Conservation (phyloP, 768 basidiomycete genomes). For the Rhodotorula toruloides region DNA sequence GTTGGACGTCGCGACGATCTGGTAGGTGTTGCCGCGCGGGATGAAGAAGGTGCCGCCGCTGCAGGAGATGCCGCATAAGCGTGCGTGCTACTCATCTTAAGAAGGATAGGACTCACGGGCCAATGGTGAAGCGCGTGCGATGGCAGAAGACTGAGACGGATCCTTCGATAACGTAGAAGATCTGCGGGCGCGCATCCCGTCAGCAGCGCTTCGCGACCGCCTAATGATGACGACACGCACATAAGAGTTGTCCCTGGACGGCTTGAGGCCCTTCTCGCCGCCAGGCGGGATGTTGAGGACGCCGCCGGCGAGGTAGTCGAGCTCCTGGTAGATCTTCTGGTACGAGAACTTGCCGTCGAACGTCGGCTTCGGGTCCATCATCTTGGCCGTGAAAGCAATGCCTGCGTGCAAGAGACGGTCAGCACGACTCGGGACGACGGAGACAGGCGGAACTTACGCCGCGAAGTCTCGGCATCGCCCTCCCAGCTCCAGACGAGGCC, state of each 20-base stretch:
- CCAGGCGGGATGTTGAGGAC: constrained; percentile 73
- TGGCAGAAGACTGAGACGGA: constrained; percentile 81
- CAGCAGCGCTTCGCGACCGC: neutral
- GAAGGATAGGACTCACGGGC: constrained; percentile 22
- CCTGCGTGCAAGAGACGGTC: constrained; percentile 48
- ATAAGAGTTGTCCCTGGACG: constrained; percentile 87
- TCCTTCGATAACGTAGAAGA: constrained; percentile 79
- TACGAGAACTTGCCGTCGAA: constrained; percentile 65
- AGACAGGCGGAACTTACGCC: constrained; percentile 57
- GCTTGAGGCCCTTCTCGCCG: constrained; percentile 77
- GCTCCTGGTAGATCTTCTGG: constrained; percentile 87
- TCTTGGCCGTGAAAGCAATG: constrained; percentile 67
- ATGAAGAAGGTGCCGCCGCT: constrained; percentile 39
- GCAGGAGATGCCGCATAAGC: neutral
- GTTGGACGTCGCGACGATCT: constrained; percentile 48
- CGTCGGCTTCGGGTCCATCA: constrained; percentile 61
- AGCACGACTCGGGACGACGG: neutral
- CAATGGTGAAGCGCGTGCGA: constrained; percentile 67
- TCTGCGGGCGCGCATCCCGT: constrained; percentile 47
- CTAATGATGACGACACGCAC: constrained; percentile 52
- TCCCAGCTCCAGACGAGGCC: constrained; percentile 66
- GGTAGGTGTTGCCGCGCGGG: constrained; percentile 36
- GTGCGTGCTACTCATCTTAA: neutral
- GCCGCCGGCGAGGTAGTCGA: constrained; percentile 84
- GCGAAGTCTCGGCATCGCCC: constrained; percentile 57